Evolutionary conservation across 2,329 filamentous ascomycete species (phyloP).

Genomic region (Seiridium cupressi): DNA sequence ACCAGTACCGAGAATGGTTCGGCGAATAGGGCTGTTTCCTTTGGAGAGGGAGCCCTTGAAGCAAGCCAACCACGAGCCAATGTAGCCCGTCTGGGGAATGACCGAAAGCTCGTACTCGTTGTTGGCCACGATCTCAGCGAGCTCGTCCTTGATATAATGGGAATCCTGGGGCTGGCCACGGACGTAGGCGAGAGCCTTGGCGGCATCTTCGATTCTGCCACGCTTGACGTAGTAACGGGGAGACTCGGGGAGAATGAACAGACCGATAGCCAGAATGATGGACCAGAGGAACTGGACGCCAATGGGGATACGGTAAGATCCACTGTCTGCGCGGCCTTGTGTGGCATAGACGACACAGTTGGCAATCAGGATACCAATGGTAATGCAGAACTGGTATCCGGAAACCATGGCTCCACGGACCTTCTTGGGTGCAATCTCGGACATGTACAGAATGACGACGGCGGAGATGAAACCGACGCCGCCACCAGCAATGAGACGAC

Average conservation of each 20-base stretch:
- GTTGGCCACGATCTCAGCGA: slow-evolving; percentile 74
- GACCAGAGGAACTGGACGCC: slow-evolving; percentile 61
- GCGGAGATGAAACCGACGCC: slow-evolving; percentile 69
- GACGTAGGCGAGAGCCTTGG: slow-evolving; percentile 54
- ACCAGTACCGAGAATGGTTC: slow-evolving; percentile 54
- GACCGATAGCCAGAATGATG: slow-evolving; percentile 33
- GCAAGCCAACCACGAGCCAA: slow-evolving; percentile 59
- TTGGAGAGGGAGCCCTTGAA: slow-evolving; percentile 54
- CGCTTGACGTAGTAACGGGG: slow-evolving; percentile 72
- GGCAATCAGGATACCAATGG: slow-evolving; percentile 68
- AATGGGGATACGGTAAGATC: slow-evolving; percentile 71
- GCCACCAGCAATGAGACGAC: slow-evolving; percentile 62
- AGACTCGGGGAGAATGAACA: slow-evolving; percentile 55
- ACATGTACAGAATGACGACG: slow-evolving; percentile 71
- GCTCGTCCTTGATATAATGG: slow-evolving; percentile 65
- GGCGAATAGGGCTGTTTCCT: slow-evolving; percentile 55
- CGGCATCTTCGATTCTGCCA: slow-evolving; percentile 59
- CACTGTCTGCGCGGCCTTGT: slow-evolving; percentile 55
- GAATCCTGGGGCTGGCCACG: slow-evolving; percentile 66
- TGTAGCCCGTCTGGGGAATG: slow-evolving; percentile 56
- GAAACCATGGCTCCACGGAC: slow-evolving; percentile 71
- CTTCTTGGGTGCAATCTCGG: slow-evolving; percentile 56
- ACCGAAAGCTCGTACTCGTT: slow-evolving; percentile 65
- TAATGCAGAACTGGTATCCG: slow-evolving; percentile 77
- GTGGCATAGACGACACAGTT: slow-evolving; percentile 67